These are phyloP conservation scores for Dysphania ambrosioides DNA, from an alignment of 148 eudicot genomes.

Conservation along the genomic window DNA sequence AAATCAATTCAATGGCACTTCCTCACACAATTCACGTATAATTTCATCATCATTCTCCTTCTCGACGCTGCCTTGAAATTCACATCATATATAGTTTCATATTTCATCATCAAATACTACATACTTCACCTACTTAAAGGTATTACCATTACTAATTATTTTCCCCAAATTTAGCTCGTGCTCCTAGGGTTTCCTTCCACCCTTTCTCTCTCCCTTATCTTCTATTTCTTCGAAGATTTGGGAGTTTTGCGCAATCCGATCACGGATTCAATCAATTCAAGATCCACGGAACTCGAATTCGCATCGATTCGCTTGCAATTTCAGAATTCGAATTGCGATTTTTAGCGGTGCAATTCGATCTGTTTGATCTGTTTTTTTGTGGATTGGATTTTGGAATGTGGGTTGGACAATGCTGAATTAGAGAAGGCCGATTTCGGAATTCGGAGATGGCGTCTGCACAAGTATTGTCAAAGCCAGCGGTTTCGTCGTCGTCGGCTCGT, in stretches of 20 bases:
- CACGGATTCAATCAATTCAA: neutral
- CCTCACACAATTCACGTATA: too few species aligned
- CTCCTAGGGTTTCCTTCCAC: neutral
- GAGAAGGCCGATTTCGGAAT: neutral
- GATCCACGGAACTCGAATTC: constrained; percentile 5
- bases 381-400: neutral
- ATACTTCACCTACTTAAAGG: neutral
- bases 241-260: constrained; percentile 13
- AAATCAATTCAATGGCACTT: constrained; percentile 1
- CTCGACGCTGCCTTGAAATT: neutral
- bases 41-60: neutral
- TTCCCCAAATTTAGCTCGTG: neutral
- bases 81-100: neutral
- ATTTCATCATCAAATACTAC: neutral
- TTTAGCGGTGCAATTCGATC: neutral
- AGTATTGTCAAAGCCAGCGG: constrained; percentile 39
- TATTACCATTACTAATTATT: neutral
- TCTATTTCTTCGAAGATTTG: constrained; percentile 1
- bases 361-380: neutral
- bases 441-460: constrained; percentile 58
- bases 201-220: constrained; percentile 12
- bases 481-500: too few species aligned
- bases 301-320: neutral
- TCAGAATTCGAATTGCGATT: constrained; percentile 3
- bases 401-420: constrained; percentile 14